Conservation (phyloP, 2,329 filamentous ascomycete species). For the Aspergillus sp. region DNA sequence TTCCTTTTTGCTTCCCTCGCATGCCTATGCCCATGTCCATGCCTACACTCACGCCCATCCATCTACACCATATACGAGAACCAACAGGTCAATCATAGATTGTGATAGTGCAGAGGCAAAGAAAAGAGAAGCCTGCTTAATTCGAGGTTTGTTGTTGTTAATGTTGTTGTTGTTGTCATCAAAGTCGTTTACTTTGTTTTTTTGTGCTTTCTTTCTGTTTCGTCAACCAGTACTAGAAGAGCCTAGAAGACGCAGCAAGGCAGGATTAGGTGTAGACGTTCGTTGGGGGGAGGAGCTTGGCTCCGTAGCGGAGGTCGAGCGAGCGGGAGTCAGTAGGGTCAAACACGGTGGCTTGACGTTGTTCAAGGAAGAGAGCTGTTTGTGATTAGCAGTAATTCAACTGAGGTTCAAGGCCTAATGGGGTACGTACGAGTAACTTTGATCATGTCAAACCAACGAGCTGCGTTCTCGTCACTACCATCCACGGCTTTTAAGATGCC, state of each 20-base stretch:
- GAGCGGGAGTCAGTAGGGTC: constrained; percentile 45
- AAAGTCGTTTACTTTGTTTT: constrained; percentile 9
- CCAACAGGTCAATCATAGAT: background rate
- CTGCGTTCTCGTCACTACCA: constrained; percentile 40
- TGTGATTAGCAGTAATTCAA: background rate
- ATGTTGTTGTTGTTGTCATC: constrained; percentile 2
- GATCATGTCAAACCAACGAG: constrained; percentile 46
- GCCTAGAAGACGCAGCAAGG: background rate
- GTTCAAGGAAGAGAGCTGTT: constrained; percentile 41
- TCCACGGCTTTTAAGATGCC: constrained; percentile 43
- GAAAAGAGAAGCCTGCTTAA: background rate
- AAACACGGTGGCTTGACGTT: constrained; percentile 41
- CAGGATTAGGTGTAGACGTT: constrained; percentile 25
- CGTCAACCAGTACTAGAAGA: background rate
- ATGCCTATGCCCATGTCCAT: background rate
- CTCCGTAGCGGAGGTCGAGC: constrained; percentile 44
- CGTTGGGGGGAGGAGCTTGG: constrained; percentile 36
- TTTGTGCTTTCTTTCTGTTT: background rate
- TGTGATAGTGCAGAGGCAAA: background rate
- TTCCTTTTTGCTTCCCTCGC: too few relatives aligned
- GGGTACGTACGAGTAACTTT: constrained; percentile 42
- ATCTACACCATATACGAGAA: background rate
- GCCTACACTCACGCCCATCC: background rate
- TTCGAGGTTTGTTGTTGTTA: background rate
- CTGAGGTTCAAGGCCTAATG: background rate